These are phyloP conservation scores for Quercus wislizeni DNA, from an alignment of 306 rosid species.

Conservation along the genomic window DNA sequence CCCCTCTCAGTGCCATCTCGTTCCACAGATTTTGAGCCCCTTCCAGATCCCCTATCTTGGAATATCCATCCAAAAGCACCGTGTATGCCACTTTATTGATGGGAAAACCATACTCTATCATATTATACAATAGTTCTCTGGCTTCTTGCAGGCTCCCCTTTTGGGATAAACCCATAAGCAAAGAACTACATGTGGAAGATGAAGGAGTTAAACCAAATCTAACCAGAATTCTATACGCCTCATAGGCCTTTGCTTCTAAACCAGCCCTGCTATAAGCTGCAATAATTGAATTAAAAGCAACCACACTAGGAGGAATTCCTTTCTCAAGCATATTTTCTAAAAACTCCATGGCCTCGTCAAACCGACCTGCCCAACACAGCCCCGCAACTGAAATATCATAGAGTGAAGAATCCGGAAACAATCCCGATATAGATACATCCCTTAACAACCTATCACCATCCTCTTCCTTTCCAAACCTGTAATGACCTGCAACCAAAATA, in stretches of 20 bases:
- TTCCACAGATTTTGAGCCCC: constrained; percentile 68
- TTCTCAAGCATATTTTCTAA: constrained; percentile 57
- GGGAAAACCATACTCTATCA: constrained; percentile 63
- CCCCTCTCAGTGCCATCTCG: constrained; percentile 57
- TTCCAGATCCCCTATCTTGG: constrained; percentile 47
- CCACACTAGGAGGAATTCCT: constrained; percentile 55
- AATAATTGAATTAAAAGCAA: constrained; percentile 67
- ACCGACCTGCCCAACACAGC: constrained; percentile 70
- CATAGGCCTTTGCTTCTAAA: constrained; percentile 56
- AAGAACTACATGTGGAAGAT: constrained; percentile 58
- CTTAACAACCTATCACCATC: constrained; percentile 48
- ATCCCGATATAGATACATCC: constrained; percentile 37
- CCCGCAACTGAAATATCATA: constrained; percentile 49
- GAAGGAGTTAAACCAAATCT: constrained; percentile 53
- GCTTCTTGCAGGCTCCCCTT: constrained; percentile 65
- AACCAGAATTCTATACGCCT: constrained; percentile 49
- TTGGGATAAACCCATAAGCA: constrained; percentile 61
- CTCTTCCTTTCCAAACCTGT: constrained; percentile 62
- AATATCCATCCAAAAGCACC: constrained; percentile 62
- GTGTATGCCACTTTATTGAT: constrained; percentile 58
- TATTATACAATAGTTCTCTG: constrained; percentile 47
- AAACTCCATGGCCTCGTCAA: constrained; percentile 49
- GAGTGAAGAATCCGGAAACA: constrained; percentile 38
- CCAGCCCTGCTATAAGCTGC: constrained; percentile 66
- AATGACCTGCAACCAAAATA: constrained; percentile 63